phyloP scores from a whole-genome alignment of 2,329 filamentous ascomycete species.

The Penicillium oxalicum region DNA sequence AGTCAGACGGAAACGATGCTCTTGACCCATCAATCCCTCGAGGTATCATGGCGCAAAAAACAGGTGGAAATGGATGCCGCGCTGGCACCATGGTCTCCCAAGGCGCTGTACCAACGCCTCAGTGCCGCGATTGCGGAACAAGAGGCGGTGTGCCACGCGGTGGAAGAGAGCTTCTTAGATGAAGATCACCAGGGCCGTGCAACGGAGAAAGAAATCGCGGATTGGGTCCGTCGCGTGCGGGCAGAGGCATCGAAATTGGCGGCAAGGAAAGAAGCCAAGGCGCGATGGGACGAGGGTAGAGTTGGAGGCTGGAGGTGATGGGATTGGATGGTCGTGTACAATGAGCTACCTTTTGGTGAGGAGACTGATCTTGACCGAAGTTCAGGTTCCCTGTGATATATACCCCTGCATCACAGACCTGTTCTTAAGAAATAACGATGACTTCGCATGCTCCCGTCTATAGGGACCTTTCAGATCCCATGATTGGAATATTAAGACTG shows the following conservation, averaged over 20 bases:
- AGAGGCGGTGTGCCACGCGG: conserved; percentile 68
- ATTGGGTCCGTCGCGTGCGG: conserved; percentile 77
- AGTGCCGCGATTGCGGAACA: conserved; percentile 74
- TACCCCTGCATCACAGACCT: not conserved
- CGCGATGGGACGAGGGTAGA: conserved; percentile 90
- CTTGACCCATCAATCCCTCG: conserved; percentile 74
- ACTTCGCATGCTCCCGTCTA: too few species aligned
- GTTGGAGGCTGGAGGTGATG: conserved; percentile 85
- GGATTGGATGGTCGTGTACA: not conserved
- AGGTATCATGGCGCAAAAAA: conserved; percentile 86
- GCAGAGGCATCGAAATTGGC: conserved; percentile 75
- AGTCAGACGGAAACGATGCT: conserved; percentile 72
- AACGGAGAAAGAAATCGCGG: conserved; percentile 72
- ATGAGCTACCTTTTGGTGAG: not conserved
- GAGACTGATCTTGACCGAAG: too few species aligned
- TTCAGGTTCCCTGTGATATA: not conserved
- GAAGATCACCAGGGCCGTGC: conserved; percentile 49
- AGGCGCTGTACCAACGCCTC: conserved; percentile 77
- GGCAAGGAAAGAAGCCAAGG: conserved; percentile 76
- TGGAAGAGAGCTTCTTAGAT: conserved; percentile 92
- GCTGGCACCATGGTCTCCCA: conserved; percentile 76
- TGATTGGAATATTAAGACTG: too few species aligned
- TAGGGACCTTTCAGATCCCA: too few species aligned
- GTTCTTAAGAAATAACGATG: too few species aligned
- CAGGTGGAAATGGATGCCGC: conserved; percentile 84